phyloP scores from a whole-genome alignment of 2,329 filamentous ascomycete species.

The Sporothrix sp. region DNA sequence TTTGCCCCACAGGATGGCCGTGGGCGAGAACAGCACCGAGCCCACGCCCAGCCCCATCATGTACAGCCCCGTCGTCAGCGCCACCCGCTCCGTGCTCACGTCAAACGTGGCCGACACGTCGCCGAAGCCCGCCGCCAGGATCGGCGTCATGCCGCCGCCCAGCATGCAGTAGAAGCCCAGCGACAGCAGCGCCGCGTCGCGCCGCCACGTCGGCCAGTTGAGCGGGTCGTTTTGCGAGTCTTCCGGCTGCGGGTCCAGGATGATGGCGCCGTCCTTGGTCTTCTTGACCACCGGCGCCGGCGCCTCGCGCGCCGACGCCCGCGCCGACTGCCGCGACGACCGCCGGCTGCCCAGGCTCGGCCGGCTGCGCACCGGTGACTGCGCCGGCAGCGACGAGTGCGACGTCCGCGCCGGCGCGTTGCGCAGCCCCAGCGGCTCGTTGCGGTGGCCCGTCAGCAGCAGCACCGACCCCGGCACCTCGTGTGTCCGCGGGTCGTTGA shows the following conservation, averaged over 20 bases:
- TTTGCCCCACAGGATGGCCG: conserved; percentile 85
- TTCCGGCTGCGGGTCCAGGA: conserved; percentile 85
- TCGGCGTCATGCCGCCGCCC: conserved; percentile 83
- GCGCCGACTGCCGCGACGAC: conserved; percentile 1
- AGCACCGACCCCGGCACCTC: conserved; percentile 67
- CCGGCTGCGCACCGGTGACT: conserved; percentile 25
- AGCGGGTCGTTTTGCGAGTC: conserved; percentile 84
- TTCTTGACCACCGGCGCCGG: conserved; percentile 42
- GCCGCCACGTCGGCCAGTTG: conserved; percentile 78
- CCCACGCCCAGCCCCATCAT: conserved; percentile 90
- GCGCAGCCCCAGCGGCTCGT: conserved; percentile 49
- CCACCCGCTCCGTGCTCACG: conserved; percentile 61
- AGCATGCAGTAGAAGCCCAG: conserved; percentile 89
- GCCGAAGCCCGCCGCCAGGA: conserved; percentile 82
- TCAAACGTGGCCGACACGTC: conserved; percentile 58
- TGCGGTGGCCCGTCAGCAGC: conserved; percentile 44
- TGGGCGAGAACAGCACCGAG: conserved; percentile 75
- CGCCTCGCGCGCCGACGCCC: background rate
- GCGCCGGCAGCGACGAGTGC: conserved; percentile 44
- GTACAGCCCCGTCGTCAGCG: conserved; percentile 81
- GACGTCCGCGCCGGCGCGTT: conserved; percentile 49
- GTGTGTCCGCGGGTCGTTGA: conserved; percentile 71
- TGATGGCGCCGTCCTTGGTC: conserved; percentile 71
- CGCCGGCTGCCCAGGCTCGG: conserved; percentile 32
- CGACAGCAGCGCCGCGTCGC: conserved; percentile 70